Evolutionary conservation across 2,329 filamentous ascomycete species (phyloP).

Genomic region (Arachnopeziza araneosa): DNA sequence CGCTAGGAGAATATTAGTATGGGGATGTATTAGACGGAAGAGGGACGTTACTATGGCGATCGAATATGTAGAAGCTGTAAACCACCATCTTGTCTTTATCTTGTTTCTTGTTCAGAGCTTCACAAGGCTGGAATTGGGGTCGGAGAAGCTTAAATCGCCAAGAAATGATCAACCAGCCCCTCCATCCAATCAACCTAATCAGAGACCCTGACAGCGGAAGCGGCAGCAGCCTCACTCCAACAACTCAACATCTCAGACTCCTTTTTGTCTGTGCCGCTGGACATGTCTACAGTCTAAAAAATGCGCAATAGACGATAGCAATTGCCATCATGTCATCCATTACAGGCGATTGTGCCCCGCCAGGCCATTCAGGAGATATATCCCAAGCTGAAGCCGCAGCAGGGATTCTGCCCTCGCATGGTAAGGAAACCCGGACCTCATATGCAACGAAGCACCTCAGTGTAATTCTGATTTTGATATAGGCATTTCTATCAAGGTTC

Average conservation of each 20-base stretch:
- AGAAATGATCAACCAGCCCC: background rate
- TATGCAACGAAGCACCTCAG: background rate
- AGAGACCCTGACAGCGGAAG: background rate
- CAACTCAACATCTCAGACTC: background rate
- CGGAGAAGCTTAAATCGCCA: background rate
- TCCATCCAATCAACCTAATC: background rate
- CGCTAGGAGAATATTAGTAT: constrained; percentile 47
- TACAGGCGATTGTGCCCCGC: background rate
- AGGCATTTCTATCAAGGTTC: constrained; percentile 38
- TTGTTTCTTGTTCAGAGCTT: background rate
- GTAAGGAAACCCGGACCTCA: constrained; percentile 30
- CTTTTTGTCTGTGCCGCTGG: background rate
- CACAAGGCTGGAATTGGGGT: background rate
- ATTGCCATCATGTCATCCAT: background rate
- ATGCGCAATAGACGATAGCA: background rate
- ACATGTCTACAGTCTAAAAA: background rate
- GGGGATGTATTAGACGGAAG: background rate
- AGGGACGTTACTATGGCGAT: constrained; percentile 75
- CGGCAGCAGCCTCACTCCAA: background rate
- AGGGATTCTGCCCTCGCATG: constrained; percentile 41
- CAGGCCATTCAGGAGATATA: constrained; percentile 21
- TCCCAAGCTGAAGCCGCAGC: constrained; percentile 25
- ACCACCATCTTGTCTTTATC: constrained; percentile 62
- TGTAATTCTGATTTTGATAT: background rate
- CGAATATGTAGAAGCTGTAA: constrained; percentile 98